Conservation (phyloP, 2,329 filamentous ascomycete species). For the Anisogramma anomala region DNA sequence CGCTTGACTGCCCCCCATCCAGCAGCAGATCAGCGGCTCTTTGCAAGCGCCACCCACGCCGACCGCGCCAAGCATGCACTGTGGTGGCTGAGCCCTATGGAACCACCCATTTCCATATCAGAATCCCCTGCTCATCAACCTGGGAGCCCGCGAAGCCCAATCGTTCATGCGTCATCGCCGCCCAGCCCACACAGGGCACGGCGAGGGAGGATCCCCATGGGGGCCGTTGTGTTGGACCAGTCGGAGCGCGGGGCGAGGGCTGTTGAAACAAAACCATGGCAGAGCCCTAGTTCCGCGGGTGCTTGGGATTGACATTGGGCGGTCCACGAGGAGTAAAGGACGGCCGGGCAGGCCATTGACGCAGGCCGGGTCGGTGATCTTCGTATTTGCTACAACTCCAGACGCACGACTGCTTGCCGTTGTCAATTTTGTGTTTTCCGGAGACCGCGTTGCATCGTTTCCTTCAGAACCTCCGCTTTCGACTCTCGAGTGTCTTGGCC, state of each 20-base stretch:
- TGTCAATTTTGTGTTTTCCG: too few species aligned
- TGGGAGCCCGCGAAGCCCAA: constrained; percentile 13
- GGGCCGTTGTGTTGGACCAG: constrained; percentile 8
- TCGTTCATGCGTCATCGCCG: constrained; percentile 13
- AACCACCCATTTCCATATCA: not conserved
- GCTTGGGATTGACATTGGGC: constrained; percentile 8
- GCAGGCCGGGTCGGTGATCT: not conserved
- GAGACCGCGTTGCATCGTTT: not conserved
- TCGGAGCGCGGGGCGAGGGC: not conserved
- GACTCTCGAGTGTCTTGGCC: constrained; percentile 1
- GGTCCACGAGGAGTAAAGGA: too few species aligned
- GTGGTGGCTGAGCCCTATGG: constrained; percentile 2
- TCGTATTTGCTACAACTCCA: not conserved
- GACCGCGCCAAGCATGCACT: too few species aligned
- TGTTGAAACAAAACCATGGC: constrained; percentile 8
- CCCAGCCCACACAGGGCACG: too few species aligned
- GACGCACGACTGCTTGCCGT: not conserved
- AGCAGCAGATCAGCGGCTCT: too few species aligned
- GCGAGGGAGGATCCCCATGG: not conserved
- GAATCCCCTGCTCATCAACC: constrained; percentile 1
- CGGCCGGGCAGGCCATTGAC: constrained; percentile 6
- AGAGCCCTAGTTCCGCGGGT: not conserved
- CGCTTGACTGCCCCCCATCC: too few species aligned
- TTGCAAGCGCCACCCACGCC: too few species aligned
- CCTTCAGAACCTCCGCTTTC: constrained; percentile 1